Percentiles rank a stretch among this genome's conserved stretches.
Evolutionary conservation across 2,329 filamentous ascomycete species (phyloP).

Genomic region (Curvularia spicifera): DNA sequence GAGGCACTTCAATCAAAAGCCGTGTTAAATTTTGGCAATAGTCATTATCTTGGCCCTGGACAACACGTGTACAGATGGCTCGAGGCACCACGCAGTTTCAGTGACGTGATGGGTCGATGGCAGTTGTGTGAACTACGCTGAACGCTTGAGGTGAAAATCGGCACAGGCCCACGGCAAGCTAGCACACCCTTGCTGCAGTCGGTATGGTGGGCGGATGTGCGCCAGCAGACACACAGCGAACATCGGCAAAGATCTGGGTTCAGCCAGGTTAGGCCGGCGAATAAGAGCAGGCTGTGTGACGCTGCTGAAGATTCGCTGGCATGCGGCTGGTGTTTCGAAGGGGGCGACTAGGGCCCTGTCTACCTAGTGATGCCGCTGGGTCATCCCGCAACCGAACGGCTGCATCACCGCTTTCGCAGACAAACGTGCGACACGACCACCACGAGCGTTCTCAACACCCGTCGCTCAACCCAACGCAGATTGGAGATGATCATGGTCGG

Average conservation of each 20-base stretch:
- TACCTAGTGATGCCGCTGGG: constrained; percentile 20
- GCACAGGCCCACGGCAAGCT: background rate
- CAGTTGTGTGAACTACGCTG: background rate
- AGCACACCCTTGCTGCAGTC: constrained; percentile 2
- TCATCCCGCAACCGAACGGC: constrained; percentile 21
- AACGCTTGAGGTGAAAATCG: background rate
- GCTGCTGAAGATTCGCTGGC: constrained; percentile 24
- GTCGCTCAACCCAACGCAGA: background rate
- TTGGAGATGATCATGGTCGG: constrained; percentile 18
- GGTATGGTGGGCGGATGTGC: constrained; percentile 21
- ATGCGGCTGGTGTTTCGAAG: constrained; percentile 23
- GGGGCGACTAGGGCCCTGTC: constrained; percentile 20
- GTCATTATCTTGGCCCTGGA: background rate
- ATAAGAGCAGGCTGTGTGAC: constrained; percentile 26
- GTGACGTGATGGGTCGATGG: background rate
- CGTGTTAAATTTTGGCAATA: background rate
- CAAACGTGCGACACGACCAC: constrained; percentile 18
- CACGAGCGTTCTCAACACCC: constrained; percentile 7
- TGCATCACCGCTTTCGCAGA: constrained; percentile 26
- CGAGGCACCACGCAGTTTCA: background rate
- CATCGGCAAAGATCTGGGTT: constrained; percentile 22
- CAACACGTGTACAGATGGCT: background rate
- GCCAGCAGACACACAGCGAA: constrained; percentile 21
- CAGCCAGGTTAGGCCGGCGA: constrained; percentile 19
- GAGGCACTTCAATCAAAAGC: background rate